Evolutionary conservation across 495 filamentous ascomycete genomes (phyloP).

Genomic region (Penicillium angulare): DNA sequence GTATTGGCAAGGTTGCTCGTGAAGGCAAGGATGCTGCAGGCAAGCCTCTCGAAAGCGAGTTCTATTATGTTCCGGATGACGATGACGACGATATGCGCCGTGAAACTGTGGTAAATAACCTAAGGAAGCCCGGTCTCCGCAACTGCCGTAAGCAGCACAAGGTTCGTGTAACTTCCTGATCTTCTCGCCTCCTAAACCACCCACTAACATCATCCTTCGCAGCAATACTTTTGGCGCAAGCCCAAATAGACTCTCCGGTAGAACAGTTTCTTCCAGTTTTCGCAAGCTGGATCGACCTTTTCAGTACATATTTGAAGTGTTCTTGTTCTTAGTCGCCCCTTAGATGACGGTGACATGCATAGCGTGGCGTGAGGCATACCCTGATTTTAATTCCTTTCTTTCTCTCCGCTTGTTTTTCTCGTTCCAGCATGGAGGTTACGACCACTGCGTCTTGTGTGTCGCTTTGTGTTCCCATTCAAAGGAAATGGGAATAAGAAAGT

Average conservation of each 20-base stretch:
- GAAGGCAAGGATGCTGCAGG: constrained; percentile 96
- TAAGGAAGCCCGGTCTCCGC: constrained; percentile 83
- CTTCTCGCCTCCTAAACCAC: background rate
- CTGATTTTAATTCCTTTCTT: constrained; percentile 27
- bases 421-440: constrained; percentile 32
- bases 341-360: constrained; percentile 37
- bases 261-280: constrained; percentile 1
- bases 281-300: constrained; percentile 20
- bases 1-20: constrained; percentile 82
- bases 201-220: constrained; percentile 19
- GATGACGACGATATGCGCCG: constrained; percentile 78
- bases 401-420: background rate
- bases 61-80: constrained; percentile 92
- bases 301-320: constrained; percentile 46
- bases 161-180: constrained; percentile 52
- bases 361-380: constrained; percentile 55
- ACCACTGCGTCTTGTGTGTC: constrained; percentile 12
- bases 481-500: too few relatives aligned
- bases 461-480: constrained; percentile 2
- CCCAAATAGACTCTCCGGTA: constrained; percentile 51
- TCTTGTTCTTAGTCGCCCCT: constrained; percentile 27
- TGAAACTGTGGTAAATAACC: constrained; percentile 77
- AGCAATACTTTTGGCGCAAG: constrained; percentile 96
- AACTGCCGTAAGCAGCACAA: constrained; percentile 94
- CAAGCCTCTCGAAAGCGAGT: constrained; percentile 90